These are phyloP conservation scores for Polygonum maritimum DNA, from an alignment of 148 eudicot species.

Conservation along the genomic window DNA sequence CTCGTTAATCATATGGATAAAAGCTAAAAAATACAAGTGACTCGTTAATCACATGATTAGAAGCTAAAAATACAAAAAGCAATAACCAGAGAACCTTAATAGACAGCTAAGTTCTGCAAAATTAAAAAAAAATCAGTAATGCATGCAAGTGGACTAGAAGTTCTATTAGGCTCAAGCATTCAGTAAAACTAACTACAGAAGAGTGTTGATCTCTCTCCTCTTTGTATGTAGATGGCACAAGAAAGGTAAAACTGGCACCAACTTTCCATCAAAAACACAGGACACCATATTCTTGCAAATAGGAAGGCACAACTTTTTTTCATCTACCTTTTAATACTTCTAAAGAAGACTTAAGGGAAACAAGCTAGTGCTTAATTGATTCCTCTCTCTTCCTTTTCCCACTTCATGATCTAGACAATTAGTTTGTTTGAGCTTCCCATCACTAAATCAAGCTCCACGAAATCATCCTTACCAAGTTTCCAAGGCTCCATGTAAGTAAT, in stretches of 20 bases:
- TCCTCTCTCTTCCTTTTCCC: no score
- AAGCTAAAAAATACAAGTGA: not conserved
- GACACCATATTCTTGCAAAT: not conserved
- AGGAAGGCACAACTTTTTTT: not conserved
- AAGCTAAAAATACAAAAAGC: not conserved
- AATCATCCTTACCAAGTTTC: conserved; percentile 59
- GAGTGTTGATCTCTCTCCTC: not conserved
- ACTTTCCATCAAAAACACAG: not conserved
- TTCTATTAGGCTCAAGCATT: not conserved
- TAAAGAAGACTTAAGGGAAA: no score
- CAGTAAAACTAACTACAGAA: not conserved
- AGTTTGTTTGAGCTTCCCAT: conserved; percentile 21
- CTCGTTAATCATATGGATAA: not conserved
- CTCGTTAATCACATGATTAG: not conserved
- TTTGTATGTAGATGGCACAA: not conserved
- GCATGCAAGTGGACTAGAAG: not conserved
- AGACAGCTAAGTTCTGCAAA: not conserved
- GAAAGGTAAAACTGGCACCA: not conserved
- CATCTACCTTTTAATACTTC: not conserved
- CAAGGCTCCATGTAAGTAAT: conserved; percentile 68
- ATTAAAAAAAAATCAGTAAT: not conserved
- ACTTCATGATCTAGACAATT: no score
- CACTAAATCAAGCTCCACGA: conserved; percentile 41
- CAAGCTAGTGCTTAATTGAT: no score
- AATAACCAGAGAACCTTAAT: not conserved